A percentile compares a stretch with the other conserved stretches of the same genome.
Conservation (phyloP, 2,329 filamentous ascomycete species). For the Trichoderma guizhouense region DNA sequence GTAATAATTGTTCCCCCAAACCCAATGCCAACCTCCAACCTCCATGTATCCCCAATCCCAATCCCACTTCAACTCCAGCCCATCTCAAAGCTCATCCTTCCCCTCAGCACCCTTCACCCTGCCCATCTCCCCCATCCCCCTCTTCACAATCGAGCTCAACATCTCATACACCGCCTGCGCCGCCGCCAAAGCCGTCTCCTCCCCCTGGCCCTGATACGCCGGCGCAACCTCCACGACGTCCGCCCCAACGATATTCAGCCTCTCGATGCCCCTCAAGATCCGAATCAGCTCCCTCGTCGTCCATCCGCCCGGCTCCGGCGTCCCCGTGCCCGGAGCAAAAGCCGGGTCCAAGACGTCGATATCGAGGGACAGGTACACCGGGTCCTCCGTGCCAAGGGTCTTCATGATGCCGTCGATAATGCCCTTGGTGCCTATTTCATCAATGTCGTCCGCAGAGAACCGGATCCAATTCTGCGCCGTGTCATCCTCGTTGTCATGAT, state of each 20-base stretch:
- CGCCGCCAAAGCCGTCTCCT: constrained; percentile 77
- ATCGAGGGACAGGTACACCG: constrained; percentile 76
- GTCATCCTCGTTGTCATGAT: constrained; percentile 68
- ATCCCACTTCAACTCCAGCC: neutral
- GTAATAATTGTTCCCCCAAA: neutral
- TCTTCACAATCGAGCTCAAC: constrained; percentile 71
- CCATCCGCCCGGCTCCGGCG: constrained; percentile 88
- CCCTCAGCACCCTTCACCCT: constrained; percentile 30
- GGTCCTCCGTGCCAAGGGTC: constrained; percentile 69
- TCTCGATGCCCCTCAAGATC: constrained; percentile 77
- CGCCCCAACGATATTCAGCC: constrained; percentile 79
- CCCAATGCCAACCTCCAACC: neutral
- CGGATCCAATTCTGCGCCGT: constrained; percentile 73
- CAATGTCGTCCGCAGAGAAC: constrained; percentile 79
- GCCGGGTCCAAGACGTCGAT: constrained; percentile 82
- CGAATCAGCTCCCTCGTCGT: constrained; percentile 83
- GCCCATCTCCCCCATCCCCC: constrained; percentile 37
- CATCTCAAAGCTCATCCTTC: constrained; percentile 40
- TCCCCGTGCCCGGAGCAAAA: constrained; percentile 70
- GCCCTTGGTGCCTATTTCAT: constrained; percentile 71
- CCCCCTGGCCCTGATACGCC: constrained; percentile 74
- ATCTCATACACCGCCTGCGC: constrained; percentile 85
- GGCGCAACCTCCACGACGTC: constrained; percentile 85
- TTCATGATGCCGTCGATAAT: constrained; percentile 68
- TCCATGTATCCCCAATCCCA: neutral